These are phyloP conservation scores for Cronartium ribicola DNA, from an alignment of 1,284 basidiomycete genomes.

Conservation along the genomic window DNA sequence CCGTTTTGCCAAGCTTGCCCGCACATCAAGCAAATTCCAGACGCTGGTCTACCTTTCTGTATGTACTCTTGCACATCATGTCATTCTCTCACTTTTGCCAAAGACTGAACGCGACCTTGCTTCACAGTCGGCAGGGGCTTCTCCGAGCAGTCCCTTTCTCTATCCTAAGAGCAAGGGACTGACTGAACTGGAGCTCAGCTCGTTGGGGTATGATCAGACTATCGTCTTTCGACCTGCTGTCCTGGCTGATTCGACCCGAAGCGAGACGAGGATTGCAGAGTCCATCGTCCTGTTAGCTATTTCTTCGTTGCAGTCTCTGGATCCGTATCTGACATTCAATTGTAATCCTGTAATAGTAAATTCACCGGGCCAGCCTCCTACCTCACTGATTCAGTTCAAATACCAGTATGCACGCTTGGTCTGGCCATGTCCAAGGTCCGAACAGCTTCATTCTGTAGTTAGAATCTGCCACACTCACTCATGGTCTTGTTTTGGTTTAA, in stretches of 20 bases:
- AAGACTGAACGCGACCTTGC: background rate
- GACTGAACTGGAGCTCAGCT: conserved; percentile 65
- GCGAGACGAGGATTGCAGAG: conserved; percentile 53
- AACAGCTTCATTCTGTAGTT: too few species aligned
- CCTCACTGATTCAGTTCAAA: conserved; percentile 15
- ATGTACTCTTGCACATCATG: background rate
- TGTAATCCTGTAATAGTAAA: background rate
- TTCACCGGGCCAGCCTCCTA: conserved; percentile 1
- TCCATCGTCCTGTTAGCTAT: background rate
- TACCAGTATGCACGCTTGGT: conserved; percentile 10
- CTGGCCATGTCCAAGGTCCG: conserved; percentile 10
- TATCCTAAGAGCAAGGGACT: conserved; percentile 62
- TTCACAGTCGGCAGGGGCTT: conserved; percentile 48
- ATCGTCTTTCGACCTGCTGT: conserved; percentile 64
- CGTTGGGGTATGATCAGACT: conserved; percentile 64
- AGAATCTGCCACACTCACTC: background rate
- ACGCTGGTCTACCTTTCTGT: conserved; percentile 68
- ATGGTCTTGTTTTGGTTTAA: background rate
- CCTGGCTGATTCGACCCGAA: conserved; percentile 53
- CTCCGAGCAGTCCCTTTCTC: conserved; percentile 1
- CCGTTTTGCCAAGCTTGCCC: conserved; percentile 64
- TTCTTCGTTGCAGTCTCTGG: background rate
- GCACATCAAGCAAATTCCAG: conserved; percentile 56
- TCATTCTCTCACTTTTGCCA: conserved; percentile 44
- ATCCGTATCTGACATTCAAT: too few species aligned